These are phyloP conservation scores for Mikania micrantha DNA, from an alignment of 129 eudicot genomes.

Conservation along the genomic window DNA sequence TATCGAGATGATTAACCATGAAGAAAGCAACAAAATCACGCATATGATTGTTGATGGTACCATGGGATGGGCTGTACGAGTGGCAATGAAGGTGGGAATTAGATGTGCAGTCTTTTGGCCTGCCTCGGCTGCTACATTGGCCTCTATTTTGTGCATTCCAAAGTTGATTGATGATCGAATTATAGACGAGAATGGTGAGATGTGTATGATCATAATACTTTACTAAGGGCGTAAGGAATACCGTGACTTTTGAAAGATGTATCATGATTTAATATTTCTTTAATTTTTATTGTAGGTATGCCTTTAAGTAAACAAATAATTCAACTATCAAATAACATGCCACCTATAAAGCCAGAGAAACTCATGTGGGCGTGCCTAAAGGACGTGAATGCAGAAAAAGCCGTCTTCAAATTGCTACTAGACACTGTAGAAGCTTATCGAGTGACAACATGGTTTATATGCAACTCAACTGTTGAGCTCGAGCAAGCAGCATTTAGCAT, in stretches of 20 bases:
- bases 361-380: slow-evolving; percentile 32
- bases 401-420: not conserved
- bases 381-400: slow-evolving; percentile 10
- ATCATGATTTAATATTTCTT: too few relatives aligned
- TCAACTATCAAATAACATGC: slow-evolving; percentile 44
- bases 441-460: slow-evolving; percentile 31
- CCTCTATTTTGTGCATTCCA: not conserved
- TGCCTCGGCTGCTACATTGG: slow-evolving; percentile 28
- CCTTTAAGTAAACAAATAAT: slow-evolving; percentile 27
- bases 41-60: slow-evolving; percentile 26
- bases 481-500: slow-evolving; percentile 35
- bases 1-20: slow-evolving; percentile 27
- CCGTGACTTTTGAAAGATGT: too few relatives aligned
- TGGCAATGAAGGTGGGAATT: slow-evolving; percentile 32
- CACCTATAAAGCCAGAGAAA: slow-evolving; percentile 22
- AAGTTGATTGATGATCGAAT: slow-evolving; percentile 5
- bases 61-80: slow-evolving; percentile 31
- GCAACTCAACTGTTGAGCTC: slow-evolving; percentile 41
- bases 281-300: slow-evolving; percentile 25
- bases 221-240: too few relatives aligned
- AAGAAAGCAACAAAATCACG: not conserved
- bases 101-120: slow-evolving; percentile 33
- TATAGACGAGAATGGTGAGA: slow-evolving; percentile 39
- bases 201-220: too few relatives aligned
- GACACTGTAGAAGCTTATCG: not conserved